These are phyloP conservation scores for Calocybe gangraenosa DNA, from an alignment of 768 basidiomycete genomes.

Conservation along the genomic window DNA sequence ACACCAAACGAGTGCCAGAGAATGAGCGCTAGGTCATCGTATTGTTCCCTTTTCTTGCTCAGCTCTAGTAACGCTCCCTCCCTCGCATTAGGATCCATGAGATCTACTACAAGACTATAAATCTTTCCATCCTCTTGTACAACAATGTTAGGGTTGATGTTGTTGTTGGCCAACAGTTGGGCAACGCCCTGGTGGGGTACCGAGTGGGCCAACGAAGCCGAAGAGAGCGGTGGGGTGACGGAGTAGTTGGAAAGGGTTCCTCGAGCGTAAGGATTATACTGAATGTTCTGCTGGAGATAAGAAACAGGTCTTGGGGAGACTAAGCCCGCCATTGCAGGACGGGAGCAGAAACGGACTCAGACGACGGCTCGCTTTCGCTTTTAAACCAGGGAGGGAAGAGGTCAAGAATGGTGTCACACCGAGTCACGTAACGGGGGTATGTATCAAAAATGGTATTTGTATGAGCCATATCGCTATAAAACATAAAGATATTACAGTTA, in stretches of 20 bases:
- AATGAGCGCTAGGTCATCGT: constrained; percentile 95
- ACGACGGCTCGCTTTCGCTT: not conserved
- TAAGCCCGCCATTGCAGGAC: constrained; percentile 53
- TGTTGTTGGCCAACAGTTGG: constrained; percentile 34
- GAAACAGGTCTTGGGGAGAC: constrained; percentile 59
- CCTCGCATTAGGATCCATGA: constrained; percentile 77
- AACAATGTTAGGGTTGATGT: constrained; percentile 21
- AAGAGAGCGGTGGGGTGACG: constrained; percentile 57
- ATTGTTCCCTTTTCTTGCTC: constrained; percentile 98
- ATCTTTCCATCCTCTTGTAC: constrained; percentile 71
- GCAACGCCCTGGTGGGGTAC: constrained; percentile 45
- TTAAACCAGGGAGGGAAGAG: too few species aligned
- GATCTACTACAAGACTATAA: constrained; percentile 82
- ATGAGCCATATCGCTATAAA: too few species aligned
- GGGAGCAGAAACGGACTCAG: constrained; percentile 16
- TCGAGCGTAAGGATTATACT: constrained; percentile 59
- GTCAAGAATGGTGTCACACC: constrained; percentile 12
- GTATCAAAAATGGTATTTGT: too few species aligned
- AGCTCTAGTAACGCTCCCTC: constrained; percentile 91
- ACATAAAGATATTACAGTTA: constrained; percentile 5
- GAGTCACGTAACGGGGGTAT: constrained; percentile 14
- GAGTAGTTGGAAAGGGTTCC: constrained; percentile 46
- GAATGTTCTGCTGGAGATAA: constrained; percentile 58
- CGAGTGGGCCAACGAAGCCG: constrained; percentile 52
- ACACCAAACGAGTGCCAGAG: constrained; percentile 98